A percentile compares a stretch with the other conserved stretches of the same genome.
Conservation (phyloP, 331 rosid species). For the Pyracantha coccinea region DNA sequence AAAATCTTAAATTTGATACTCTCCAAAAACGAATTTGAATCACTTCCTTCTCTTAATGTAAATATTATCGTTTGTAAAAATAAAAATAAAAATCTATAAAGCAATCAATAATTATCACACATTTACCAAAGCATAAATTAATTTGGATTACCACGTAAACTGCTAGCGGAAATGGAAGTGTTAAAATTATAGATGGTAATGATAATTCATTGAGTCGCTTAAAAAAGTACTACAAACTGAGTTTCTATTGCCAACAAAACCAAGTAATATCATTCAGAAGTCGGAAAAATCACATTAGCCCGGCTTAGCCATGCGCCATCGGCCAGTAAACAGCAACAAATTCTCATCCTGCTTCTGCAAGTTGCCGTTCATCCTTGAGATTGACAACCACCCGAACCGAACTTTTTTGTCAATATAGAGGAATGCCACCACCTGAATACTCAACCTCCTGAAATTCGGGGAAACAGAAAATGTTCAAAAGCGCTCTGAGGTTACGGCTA, state of each 20-base stretch:
- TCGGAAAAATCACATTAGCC: slow-evolving; percentile 10
- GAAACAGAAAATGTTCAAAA: too few relatives aligned
- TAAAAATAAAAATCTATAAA: too few relatives aligned
- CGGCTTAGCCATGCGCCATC: neutral
- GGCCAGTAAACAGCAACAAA: slow-evolving; percentile 1
- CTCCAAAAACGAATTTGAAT: too few relatives aligned
- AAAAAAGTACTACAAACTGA: neutral
- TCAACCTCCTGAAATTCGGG: slow-evolving; percentile 61
- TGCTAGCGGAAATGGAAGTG: neutral
- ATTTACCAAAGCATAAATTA: too few relatives aligned
- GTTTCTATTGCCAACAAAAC: neutral
- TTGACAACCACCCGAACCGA: neutral
- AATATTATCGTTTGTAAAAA: too few relatives aligned
- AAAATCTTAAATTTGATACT: too few relatives aligned
- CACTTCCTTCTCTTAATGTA: too few relatives aligned
- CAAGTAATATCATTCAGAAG: slow-evolving; percentile 10
- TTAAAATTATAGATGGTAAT: neutral
- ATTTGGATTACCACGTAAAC: neutral
- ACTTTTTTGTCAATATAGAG: slow-evolving; percentile 1
- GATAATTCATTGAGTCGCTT: neutral
- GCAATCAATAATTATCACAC: too few relatives aligned
- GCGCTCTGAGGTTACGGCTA: too few relatives aligned
- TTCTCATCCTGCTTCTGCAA: neutral
- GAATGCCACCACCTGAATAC: slow-evolving; percentile 56
- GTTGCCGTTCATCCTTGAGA: neutral